Base-by-base conservation (phyloP, 129 eudicot genomes). In the Tagetes patula region DNA sequence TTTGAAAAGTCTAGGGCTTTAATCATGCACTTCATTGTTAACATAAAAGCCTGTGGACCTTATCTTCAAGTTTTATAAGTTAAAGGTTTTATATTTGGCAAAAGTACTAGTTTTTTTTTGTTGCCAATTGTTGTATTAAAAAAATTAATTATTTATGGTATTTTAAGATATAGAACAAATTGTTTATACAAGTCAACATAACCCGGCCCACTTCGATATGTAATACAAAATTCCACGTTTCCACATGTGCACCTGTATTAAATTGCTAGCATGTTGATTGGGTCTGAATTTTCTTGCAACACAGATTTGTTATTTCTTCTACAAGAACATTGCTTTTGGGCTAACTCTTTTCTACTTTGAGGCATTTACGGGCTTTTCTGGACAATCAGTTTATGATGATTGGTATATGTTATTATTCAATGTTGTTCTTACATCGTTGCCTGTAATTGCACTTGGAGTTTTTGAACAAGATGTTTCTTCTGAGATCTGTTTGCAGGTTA, bases 391-490 rank as follows among this genome's bases (percentile, higher is more conserved):
- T 38, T 64, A 38, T 39, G 69, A 64, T 39, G 69, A 64, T 64
- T 64, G 69, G 69, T 64, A 64, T 40, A 64, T 61, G 67, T 61
- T 61, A 36, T 61, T 61, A 61, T 61, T 61, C 9, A 61, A 61
- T 36, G 67, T 61, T 61, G 67, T 90, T 69, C 97, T 94, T 56
- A 94, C 99, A 54, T 90, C 99, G 12, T 80, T 90, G 77, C 99
- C 99, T 3, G 99, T 94, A 14, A 86, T 94, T 71, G 80, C 99
- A 11, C 97, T 94, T 50, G 99, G 99, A 62, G 99, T 94, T 30
- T 94, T 94, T 34, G 99, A 94, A 65, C 99, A 94, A 82, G 99
- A 94, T 70, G 99, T 94, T 42, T 84, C 94, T 78, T 88, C 99
- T 39, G 96, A 94, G 61, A 85, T 94, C 70, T 94, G 99, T 89